phyloP scores from a whole-genome alignment of 2,329 filamentous ascomycete genomes.

The Paracoccidioides brasiliensis region DNA sequence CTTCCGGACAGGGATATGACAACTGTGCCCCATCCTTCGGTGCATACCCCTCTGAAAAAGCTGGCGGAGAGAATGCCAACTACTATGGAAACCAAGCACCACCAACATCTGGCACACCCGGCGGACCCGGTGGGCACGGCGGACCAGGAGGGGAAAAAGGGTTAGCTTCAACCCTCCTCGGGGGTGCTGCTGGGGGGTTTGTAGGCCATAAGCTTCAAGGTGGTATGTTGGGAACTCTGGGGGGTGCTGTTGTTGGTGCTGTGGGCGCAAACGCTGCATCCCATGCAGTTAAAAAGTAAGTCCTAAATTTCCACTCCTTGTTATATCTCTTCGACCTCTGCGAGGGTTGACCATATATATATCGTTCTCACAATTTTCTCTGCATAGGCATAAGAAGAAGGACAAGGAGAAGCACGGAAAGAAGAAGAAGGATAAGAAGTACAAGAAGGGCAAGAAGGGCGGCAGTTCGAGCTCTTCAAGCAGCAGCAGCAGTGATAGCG shows the following conservation, averaged over 20 bases:
- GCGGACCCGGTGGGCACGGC: conserved; percentile 4
- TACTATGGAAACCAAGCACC: conserved; percentile 18
- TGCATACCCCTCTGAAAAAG: conserved; percentile 18
- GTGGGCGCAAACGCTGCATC: conserved; percentile 20
- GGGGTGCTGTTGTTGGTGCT: conserved; percentile 23
- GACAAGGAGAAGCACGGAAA: conserved; percentile 15
- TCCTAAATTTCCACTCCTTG: not conserved
- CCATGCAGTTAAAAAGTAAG: conserved; percentile 18
- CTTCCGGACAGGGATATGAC: conserved; percentile 12
- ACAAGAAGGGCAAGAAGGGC: conserved; percentile 8
- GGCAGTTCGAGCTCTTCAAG: conserved; percentile 15
- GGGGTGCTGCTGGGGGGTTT: conserved; percentile 26
- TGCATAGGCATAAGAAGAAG: conserved; percentile 15
- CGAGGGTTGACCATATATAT: conserved; percentile 3
- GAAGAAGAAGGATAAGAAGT: conserved; percentile 13
- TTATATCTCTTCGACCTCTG: not conserved
- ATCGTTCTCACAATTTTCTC: not conserved
- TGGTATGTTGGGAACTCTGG: conserved; percentile 21
- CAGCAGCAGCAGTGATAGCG: conserved; percentile 11
- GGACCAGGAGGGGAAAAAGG: conserved; percentile 22
- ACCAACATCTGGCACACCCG: conserved; percentile 9
- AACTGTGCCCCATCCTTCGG: conserved; percentile 17
- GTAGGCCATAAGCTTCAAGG: conserved; percentile 25
- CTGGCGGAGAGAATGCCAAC: conserved; percentile 19
- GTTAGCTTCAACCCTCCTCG: conserved; percentile 25